A percentile compares a stretch with the other conserved stretches of the same genome.
These are phyloP conservation scores for Trichosanthes truncata DNA, from an alignment of 306 rosid genomes.

Conservation along the genomic window DNA sequence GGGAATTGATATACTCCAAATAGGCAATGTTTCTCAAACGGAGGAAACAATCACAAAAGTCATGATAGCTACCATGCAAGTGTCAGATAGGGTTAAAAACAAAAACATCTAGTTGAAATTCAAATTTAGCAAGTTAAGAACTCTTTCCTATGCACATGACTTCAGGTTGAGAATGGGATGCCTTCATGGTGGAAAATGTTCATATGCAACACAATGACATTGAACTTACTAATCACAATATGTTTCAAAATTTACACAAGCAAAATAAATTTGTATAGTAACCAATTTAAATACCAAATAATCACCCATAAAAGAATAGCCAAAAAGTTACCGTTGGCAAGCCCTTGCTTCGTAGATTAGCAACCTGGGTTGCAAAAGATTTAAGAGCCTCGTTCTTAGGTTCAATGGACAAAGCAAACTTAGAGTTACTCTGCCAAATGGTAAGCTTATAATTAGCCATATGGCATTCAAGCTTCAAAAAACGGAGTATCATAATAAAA, in stretches of 20 bases:
- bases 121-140: neutral
- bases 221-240: neutral
- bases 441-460: constrained; percentile 18
- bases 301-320: neutral
- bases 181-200: neutral
- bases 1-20: neutral
- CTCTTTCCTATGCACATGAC: neutral
- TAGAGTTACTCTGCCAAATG: constrained; percentile 60
- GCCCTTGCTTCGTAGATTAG: constrained; percentile 65
- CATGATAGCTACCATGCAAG: neutral
- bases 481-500: neutral
- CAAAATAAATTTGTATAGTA: neutral
- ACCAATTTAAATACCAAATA: neutral
- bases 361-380: constrained; percentile 60
- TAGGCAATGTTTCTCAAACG: neutral
- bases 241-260: neutral
- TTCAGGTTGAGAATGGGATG: neutral
- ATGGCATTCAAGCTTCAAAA: neutral
- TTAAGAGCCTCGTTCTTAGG: constrained; percentile 77
- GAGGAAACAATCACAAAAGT: neutral
- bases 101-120: neutral
- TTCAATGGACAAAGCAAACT: constrained; percentile 84
- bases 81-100: neutral
- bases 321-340: constrained; percentile 66
- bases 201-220: neutral